Base-by-base conservation (phyloP, 495 filamentous ascomycete species). In the Aspergillus conjunctus region DNA sequence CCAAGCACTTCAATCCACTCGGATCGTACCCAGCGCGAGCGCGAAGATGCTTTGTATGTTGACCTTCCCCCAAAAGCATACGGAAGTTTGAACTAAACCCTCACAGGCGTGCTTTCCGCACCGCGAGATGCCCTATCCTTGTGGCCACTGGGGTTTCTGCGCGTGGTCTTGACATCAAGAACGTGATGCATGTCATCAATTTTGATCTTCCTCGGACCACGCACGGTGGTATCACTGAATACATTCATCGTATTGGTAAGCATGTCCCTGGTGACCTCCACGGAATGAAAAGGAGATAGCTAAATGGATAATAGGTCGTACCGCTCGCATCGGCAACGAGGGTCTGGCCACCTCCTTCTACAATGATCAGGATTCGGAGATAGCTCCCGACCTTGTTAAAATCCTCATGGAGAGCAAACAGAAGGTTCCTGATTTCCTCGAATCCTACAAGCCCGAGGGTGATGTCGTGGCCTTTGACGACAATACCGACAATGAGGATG, bases 321-420 rank as follows among this genome's bases (percentile, higher is more conserved):
- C 94, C 62, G 94, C 90, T 49, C 91, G 94, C 53, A 97, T 97
- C 69, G 94, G 94, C 7, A 90, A 97, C 51, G 81, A 82, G 49
- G 94, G 94, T 17, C 74, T 92, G 14, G 92, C 94, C 0, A 92
- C 90, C 0, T 93, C 93, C 0, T 97, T 98, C 75, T 97, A 89
- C 79, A 91, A 86, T 66, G 82, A 86, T 3, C 79, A 83, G 0
- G 89, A 98, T 60, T 78, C 83, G 50, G 83, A 87, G 8, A 72
- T 98, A 26, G 92, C 84, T 0, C 68, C 77, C 1, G 83, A 86
- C 1, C 76, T 97, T 5, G 87, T 89, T 26, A 92, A 91, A 68
- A 83, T 91, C 15, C 79, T 98, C 3, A 63, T 95, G 3, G 94
- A 97, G 70, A 88, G 86, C 22, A 76, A 84, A 4, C 91, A 96